A percentile compares a stretch with the other conserved stretches of the same genome.
phyloP scores from a whole-genome alignment of 2,329 filamentous ascomycete genomes.

The Fusarium goolgardi region DNA sequence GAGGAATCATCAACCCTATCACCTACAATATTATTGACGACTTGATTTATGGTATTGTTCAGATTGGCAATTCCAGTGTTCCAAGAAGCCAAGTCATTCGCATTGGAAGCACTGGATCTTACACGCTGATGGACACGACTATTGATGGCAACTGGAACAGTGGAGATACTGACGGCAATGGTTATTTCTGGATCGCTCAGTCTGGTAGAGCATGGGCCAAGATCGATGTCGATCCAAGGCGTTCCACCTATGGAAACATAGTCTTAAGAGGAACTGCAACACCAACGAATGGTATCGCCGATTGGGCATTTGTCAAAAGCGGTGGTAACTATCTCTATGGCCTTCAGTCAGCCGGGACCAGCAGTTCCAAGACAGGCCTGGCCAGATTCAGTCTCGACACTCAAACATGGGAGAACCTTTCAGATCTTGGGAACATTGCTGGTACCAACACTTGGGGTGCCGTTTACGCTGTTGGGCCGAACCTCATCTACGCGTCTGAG shows the following conservation, averaged over 20 bases:
- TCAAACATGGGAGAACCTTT: neutral
- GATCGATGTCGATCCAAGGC: conserved; percentile 15
- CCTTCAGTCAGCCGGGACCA: neutral
- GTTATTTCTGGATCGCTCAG: conserved; percentile 10
- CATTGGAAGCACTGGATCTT: conserved; percentile 4
- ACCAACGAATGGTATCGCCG: neutral
- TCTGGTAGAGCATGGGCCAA: conserved; percentile 12
- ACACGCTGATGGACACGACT: conserved; percentile 11
- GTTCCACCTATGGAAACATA: conserved; percentile 1
- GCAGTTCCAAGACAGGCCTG: neutral
- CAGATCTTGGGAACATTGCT: neutral
- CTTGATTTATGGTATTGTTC: conserved; percentile 17
- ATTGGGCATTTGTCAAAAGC: conserved; percentile 3
- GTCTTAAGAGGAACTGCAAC: neutral
- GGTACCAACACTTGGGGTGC: conserved; percentile 18
- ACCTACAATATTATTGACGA: conserved; percentile 14
- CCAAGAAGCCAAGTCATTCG: conserved; percentile 17
- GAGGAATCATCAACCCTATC: conserved; percentile 16
- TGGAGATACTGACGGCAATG: conserved; percentile 5
- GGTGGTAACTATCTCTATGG: conserved; percentile 10
- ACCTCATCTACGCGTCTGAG: conserved; percentile 17
- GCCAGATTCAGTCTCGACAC: conserved; percentile 16
- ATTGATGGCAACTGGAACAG: conserved; percentile 10
- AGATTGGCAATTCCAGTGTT: neutral
- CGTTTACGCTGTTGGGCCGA: conserved; percentile 8